Conservation (phyloP, 1,139 yeast genomes). For the Pneumocystis oryctolagi region DNA sequence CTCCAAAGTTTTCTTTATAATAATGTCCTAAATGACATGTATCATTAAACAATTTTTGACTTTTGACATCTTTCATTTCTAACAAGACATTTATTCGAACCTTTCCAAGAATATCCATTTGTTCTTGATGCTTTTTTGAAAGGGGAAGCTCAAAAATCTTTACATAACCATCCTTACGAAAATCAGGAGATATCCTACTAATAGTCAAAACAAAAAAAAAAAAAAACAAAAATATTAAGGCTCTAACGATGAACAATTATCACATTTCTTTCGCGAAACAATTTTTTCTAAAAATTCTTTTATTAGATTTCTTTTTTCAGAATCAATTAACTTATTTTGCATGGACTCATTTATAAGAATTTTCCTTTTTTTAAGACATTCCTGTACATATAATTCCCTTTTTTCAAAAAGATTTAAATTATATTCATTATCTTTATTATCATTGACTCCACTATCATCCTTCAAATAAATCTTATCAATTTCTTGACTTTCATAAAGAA, state of each 20-base stretch:
- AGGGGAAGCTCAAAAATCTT: constrained; percentile 83
- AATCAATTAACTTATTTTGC: constrained; percentile 52
- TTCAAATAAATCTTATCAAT: constrained; percentile 32
- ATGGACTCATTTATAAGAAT: constrained; percentile 48
- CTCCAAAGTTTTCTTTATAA: constrained; percentile 15
- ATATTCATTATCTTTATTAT: constrained; percentile 25
- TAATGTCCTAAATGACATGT: neutral
- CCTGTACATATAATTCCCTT: constrained; percentile 57
- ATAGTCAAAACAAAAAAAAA: neutral
- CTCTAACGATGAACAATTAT: constrained; percentile 68
- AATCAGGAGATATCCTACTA: constrained; percentile 54
- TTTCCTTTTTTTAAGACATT: constrained; percentile 58
- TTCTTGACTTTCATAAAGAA: constrained; percentile 60
- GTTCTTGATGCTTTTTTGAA: constrained; percentile 50
- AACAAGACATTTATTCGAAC: constrained; percentile 10
- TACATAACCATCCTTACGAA: constrained; percentile 86
- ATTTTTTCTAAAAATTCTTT: constrained; percentile 63
- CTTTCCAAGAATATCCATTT: constrained; percentile 18
- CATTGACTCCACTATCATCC: constrained; percentile 9
- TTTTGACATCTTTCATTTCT: constrained; percentile 2
- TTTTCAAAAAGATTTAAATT: constrained; percentile 36
- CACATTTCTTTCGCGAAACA: constrained; percentile 72
- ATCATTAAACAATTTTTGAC: neutral
- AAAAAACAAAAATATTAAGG: neutral
- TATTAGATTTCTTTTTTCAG: constrained; percentile 64